Percentiles rank a stretch among this genome's conserved stretches.
These are phyloP conservation scores for Neurospora sp. DNA, from an alignment of 495 filamentous ascomycete genomes.

Conservation along the genomic window DNA sequence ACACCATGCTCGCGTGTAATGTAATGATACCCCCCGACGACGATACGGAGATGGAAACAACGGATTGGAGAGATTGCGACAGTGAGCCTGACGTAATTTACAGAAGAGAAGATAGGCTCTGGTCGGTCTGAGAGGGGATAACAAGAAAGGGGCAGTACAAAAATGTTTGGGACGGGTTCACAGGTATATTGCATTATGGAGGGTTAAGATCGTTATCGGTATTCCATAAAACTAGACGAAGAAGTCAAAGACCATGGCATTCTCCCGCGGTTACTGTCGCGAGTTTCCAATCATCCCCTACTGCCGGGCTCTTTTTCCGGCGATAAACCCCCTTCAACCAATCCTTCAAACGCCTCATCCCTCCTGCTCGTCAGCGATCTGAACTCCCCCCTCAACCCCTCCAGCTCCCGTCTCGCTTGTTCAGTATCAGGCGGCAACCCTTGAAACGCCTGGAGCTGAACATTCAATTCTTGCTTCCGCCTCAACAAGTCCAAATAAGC, in stretches of 20 bases:
- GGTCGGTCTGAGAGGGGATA: background rate
- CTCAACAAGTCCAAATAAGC: constrained; percentile 39
- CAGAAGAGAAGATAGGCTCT: background rate
- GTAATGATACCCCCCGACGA: constrained; percentile 3
- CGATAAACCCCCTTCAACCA: constrained; percentile 44
- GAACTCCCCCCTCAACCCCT: constrained; percentile 52
- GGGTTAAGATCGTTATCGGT: background rate
- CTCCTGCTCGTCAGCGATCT: constrained; percentile 44
- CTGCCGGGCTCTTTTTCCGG: background rate
- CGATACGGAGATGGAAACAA: background rate
- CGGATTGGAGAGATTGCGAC: background rate
- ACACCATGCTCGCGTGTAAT: constrained; percentile 10
- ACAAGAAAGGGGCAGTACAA: background rate
- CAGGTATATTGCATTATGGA: background rate
- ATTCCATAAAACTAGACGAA: constrained; percentile 3
- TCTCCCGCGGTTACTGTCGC: background rate
- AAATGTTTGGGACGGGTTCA: background rate
- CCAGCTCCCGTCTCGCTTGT: constrained; percentile 55
- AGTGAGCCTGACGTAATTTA: background rate
- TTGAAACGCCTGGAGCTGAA: constrained; percentile 48
- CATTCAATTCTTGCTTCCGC: constrained; percentile 47
- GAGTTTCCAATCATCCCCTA: background rate
- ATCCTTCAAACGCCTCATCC: constrained; percentile 58
- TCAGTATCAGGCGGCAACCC: constrained; percentile 61
- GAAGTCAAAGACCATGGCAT: background rate